Evolutionary conservation across 441 rosid genomes (phyloP), one percentile per base, ranked within the genome.

Genomic region (Populus trichocarpa): DNA sequence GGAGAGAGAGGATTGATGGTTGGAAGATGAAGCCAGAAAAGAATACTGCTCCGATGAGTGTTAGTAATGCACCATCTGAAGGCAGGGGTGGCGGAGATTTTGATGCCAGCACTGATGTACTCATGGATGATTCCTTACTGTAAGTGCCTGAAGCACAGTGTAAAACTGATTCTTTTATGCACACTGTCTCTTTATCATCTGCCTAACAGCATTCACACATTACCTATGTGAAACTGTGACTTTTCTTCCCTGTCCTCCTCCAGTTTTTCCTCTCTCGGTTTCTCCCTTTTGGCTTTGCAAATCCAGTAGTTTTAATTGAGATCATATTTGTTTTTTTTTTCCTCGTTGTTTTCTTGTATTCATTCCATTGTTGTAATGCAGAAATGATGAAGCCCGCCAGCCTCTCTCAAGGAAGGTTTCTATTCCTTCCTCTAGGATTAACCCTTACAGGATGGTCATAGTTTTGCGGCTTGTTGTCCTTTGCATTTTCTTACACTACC

Each of bases 331-430:
- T 75, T 67, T 25, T 25, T 67, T 16, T 32, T 53, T 23, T 5
- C 22, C 10, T 32, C 32, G 0, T 72, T 22, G 18, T 59, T 72
- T 28, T 40, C 42, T 23, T 42, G 63, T 65, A 22, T 38, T 25
- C 59, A 26, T 67, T 4, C 22, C 69, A 8, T 73, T 67, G 22
- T 65, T 71, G 32, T 53, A 69, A 75, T 38, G 38, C 84, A 86
- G 88, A 78, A 78, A 80, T 69, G 88, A 86, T 72, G 88, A 86
- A 82, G 72, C 85, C n/a, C n/a, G n/a, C n/a, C n/a, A n/a, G n/a
- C n/a, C n/a, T n/a, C n/a, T n/a, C n/a, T n/a, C n/a, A n/a, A n/a
- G n/a, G n/a, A n/a, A n/a, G n/a, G n/a, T n/a, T n/a, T n/a, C n/a
- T n/a, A n/a, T n/a, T n/a, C n/a, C n/a, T n/a, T n/a, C n/a, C n/a